These are phyloP conservation scores for Ulota crispa DNA, from an alignment of 225 moss, liverwort and hornwort species.

Conservation along the genomic window DNA sequence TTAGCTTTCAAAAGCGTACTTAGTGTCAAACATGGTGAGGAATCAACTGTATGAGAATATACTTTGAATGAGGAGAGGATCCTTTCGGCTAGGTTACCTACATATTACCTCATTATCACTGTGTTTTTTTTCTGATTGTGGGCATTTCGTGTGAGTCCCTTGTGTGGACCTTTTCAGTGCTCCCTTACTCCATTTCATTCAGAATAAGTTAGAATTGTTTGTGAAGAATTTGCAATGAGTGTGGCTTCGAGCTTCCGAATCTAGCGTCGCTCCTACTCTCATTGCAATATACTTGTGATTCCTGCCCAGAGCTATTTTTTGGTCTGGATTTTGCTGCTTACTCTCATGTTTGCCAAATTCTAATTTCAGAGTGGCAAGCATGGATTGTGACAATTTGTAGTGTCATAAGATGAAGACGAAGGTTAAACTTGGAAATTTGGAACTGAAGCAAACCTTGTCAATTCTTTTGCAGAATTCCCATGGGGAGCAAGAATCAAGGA, in stretches of 20 bases:
- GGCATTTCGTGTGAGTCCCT: not conserved
- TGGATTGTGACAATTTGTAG: not conserved
- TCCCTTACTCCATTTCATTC: not conserved
- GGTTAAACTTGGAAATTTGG: not conserved
- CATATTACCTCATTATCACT: not conserved
- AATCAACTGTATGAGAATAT: too few species aligned
- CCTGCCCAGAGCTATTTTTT: not conserved
- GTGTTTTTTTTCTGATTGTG: not conserved
- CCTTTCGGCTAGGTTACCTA: not conserved
- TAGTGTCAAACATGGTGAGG: too few species aligned
- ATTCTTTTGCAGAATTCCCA: constrained; percentile 29
- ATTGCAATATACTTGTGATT: not conserved
- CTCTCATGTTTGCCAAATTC: not conserved
- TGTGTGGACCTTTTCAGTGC: not conserved
- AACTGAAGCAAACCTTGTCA: not conserved
- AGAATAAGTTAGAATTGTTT: not conserved
- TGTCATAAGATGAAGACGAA: too few species aligned
- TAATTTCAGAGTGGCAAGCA: not conserved
- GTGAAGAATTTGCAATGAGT: not conserved
- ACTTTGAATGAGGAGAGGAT: too few species aligned
- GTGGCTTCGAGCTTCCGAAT: not conserved
- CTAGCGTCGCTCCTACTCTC: not conserved
- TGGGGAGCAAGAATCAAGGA: constrained; percentile 13
- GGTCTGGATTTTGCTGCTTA: not conserved
- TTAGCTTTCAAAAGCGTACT: too few species aligned